Evolutionary conservation across 192 early-diverging fungal species (phyloP), one percentile per base, ranked within the genome.

Genomic region (Podila verticillata): DNA sequence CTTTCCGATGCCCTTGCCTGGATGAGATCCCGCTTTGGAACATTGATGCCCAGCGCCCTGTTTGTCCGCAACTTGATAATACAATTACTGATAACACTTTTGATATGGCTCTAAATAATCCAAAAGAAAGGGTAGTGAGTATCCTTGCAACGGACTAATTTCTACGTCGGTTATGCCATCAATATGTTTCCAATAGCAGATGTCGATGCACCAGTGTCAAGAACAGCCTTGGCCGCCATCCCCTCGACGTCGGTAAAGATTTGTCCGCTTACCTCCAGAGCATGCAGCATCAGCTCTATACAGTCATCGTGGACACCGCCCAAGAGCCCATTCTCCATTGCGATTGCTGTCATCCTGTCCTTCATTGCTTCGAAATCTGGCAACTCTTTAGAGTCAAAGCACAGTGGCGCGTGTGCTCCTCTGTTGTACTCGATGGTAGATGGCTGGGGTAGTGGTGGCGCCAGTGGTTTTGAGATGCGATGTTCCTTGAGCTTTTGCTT

Each of bases 321-420:
- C 26, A 89, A 44, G 48, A 93, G 73, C 1, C 91, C 91, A 57
- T 92, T 86, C 68, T 93, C 91, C 62, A 91, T 75, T 4, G 91
- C 89, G 34, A 91, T 84, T 3, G 89, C 89, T 5, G 88, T 88
- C 91, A 93, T 90, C 26, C 92, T 85, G 28, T 90, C 84, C 63
- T 84, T 81, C 49, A 93, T 81, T 20, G 91, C 83, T 15, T 91
- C 89, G 32, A 89, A 85, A 74, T 86, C 84, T 19, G 92, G 92
- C 20, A 90, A 83, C 28, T 90, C 87, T 62, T 91, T 92, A 13
- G 89, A 85, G 69, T 91, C 90, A 63, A 75, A 86, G 60, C 91
- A 92, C 29, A 93, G 83, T 9, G 92, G 89, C 12, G 90, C 89
- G 49, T 89, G 85, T 19, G 91, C 84, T 9, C 92, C 92, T 75